Conservation (phyloP, 163 green algal species). For the Chlorella variabilis region DNA sequence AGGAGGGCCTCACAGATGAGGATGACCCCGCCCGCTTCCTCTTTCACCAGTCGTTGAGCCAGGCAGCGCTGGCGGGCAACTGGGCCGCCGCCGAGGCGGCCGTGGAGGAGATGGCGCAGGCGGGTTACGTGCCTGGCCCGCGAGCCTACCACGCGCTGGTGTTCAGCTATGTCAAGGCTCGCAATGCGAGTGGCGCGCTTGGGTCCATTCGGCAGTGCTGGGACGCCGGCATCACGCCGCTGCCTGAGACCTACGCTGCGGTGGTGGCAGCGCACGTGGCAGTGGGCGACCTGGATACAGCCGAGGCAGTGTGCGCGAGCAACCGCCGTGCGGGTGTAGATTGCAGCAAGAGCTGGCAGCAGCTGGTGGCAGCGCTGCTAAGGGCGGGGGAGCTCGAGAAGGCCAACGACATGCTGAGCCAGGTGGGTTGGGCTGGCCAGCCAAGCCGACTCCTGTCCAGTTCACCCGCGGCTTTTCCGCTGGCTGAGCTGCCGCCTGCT, state of each 20-base stretch:
- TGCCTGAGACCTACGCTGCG: conserved; percentile 75
- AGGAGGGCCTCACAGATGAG: conserved; percentile 23
- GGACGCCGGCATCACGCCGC: conserved; percentile 57
- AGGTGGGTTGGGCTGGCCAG: conserved; percentile 3
- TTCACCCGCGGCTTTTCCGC: too few species aligned
- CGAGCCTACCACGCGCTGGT: conserved; percentile 76
- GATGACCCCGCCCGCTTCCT: conserved; percentile 24
- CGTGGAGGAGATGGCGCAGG: conserved; percentile 60
- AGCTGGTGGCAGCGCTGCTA: conserved; percentile 28
- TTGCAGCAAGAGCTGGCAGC: conserved; percentile 33
- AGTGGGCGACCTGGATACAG: conserved; percentile 30
- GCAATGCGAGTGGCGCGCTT: conserved; percentile 56
- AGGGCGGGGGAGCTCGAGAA: background rate
- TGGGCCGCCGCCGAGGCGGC: conserved; percentile 29
- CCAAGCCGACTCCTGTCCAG: too few species aligned
- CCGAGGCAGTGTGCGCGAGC: conserved; percentile 43
- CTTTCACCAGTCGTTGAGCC: conserved; percentile 8
- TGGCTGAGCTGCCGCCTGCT: background rate
- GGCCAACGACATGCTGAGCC: conserved; percentile 14
- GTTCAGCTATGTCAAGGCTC: conserved; percentile 59
- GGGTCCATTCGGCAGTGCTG: conserved; percentile 49
- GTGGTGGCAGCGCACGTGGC: conserved; percentile 68
- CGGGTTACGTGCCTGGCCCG: conserved; percentile 66
- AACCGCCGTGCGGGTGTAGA: conserved; percentile 40
- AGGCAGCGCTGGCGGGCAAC: background rate